Evolutionary conservation across 2,329 filamentous ascomycete genomes (phyloP).

Genomic region (Alternaria burnsii): DNA sequence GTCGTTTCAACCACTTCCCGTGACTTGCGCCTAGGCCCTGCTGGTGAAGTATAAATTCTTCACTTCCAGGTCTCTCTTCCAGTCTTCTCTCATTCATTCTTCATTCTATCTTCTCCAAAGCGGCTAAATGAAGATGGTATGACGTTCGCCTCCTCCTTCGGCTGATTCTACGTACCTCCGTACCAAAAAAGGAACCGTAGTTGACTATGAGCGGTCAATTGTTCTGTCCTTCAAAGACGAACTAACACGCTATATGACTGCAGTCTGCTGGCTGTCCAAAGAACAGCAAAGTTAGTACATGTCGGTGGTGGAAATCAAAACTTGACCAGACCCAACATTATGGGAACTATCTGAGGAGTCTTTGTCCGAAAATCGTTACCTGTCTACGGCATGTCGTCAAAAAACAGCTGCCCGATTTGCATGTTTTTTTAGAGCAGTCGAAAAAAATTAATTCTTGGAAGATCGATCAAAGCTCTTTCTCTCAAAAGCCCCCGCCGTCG

Average conservation of each 20-base stretch:
- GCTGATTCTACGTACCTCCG: too few relatives aligned
- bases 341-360: too few relatives aligned
- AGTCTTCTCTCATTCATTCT: not conserved
- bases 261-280: not conserved
- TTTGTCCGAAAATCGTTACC: too few relatives aligned
- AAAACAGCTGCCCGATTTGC: too few relatives aligned
- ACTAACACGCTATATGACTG: not conserved
- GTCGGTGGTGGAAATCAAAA: not conserved
- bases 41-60: not conserved
- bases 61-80: not conserved
- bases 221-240: not conserved
- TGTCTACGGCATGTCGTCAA: too few relatives aligned
- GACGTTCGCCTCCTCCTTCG: not conserved
- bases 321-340: too few relatives aligned
- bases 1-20: not conserved
- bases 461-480: not conserved
- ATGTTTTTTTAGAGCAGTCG: too few relatives aligned
- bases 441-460: not conserved
- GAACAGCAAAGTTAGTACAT: too few relatives aligned
- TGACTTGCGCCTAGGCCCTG: not conserved
- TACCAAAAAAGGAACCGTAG: too few relatives aligned
- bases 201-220: not conserved
- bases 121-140: too few relatives aligned
- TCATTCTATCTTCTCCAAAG: not conserved
- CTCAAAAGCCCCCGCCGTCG: accelerated